Conservation (phyloP, 345 rosid species). For the Lagerstroemia speciosa region DNA sequence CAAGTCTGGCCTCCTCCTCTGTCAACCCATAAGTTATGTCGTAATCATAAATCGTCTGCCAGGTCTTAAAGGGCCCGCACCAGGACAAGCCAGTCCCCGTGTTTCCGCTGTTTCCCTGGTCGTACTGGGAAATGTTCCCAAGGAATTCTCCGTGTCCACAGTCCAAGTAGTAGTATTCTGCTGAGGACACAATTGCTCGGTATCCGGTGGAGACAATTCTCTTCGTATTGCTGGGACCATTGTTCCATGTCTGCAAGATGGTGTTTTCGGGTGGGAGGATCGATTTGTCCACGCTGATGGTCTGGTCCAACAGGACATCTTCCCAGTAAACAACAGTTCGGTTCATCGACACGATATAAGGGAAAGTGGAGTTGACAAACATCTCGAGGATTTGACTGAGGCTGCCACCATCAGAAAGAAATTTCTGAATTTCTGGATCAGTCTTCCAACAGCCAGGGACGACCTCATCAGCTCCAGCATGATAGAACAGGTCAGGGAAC, state of each 20-base stretch:
- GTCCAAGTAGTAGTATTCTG: conserved; percentile 77
- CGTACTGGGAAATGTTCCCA: conserved; percentile 68
- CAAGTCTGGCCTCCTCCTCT: conserved; percentile 59
- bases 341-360: conserved; percentile 57
- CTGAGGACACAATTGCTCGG: conserved; percentile 68
- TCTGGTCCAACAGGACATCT: conserved; percentile 50
- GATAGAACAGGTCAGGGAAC: conserved; percentile 71
- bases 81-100: conserved; percentile 47
- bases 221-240: conserved; percentile 62
- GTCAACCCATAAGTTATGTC: conserved; percentile 61
- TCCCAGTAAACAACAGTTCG: conserved; percentile 82
- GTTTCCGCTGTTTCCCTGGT: conserved; percentile 18
- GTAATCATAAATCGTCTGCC: conserved; percentile 81
- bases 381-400: conserved; percentile 57
- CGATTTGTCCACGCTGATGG: conserved; percentile 39
- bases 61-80: conserved; percentile 87
- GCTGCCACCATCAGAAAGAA: conserved; percentile 50
- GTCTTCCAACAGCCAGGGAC: conserved; percentile 79
- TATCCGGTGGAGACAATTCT: conserved; percentile 59
- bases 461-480: conserved; percentile 71
- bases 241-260: conserved; percentile 82
- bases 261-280: conserved; percentile 46
- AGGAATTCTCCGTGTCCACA: conserved; percentile 70
- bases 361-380: conserved; percentile 49
- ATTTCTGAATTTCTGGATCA: conserved; percentile 49